Base-by-base conservation (phyloP, 1,139 yeast genomes). In the Yamadazyma triangularis region DNA sequence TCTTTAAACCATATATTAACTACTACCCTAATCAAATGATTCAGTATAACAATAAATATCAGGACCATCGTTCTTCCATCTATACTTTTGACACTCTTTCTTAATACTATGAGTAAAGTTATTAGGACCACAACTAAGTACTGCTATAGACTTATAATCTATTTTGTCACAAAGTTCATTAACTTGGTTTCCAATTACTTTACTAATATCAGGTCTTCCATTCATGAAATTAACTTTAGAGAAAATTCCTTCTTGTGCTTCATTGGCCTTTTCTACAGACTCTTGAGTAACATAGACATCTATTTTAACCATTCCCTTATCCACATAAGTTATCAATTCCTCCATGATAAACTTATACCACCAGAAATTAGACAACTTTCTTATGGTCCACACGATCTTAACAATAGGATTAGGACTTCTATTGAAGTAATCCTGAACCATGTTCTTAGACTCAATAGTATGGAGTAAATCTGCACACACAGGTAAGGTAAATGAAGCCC, bases 401-500 rank as follows among this genome's bases (percentile, higher is more conserved):
- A 70, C 46, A 1, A 32, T 29, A 2, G 65, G 48, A 8, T 39
- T 31, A 2, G 38, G 31, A 2, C 71, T 70, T 25, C 73, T 53
- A 28, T 54, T 51, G 19, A 60, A 40, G 37, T 30, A 64, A 32
- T 68, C 73, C 4, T 44, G 44, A 1, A 25, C 42, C 1, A 34
- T 35, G 16, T 67, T 60, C 34, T 58, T 53, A 20, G 26, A 20
- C 26, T 42, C 39, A 13, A 53, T 44, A 8, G 56, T 46, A 23
- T 53, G 46, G 13, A 69, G 44, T 25, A 69, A 48, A 28, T 62
- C 65, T 20, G 69, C 48, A 13, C 71, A 68, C 2, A 69, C 59
- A 2, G 77, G 76, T 33, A 70, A 57, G 1, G 64, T 55, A 43
- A 66, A 70, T 0, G 75, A 58, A 2, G 64, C 67, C 1, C 77